Conservation (phyloP, 441 rosid genomes). For the Populus trichocarpa region DNA sequence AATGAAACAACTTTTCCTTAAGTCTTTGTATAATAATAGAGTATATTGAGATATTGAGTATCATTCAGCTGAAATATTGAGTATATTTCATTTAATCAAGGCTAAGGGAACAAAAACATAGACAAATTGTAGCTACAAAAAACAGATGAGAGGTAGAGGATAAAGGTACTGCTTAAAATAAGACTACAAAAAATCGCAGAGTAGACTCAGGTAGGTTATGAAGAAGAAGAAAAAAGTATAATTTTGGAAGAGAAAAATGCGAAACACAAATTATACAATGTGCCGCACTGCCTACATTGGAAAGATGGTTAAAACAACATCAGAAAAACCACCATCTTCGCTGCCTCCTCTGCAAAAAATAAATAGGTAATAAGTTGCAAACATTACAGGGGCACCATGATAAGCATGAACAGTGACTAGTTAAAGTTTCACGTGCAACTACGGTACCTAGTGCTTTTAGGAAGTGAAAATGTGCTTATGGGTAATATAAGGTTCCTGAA, state of each 20-base stretch:
- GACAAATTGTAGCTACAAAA: not conserved
- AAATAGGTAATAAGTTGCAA: not conserved
- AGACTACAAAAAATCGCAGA: not conserved
- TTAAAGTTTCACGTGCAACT: not conserved
- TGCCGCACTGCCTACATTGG: not conserved
- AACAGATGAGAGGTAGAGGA: not conserved
- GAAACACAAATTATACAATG: not conserved
- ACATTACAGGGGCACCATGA: not conserved
- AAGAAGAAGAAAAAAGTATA: not conserved
- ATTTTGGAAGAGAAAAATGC: not conserved
- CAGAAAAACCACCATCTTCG: constrained; percentile 76
- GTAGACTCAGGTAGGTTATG: not conserved
- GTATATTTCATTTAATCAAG: not conserved
- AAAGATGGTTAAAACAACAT: constrained; percentile 2
- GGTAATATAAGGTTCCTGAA: not conserved
- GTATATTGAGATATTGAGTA: too few species aligned
- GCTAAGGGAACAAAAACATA: not conserved
- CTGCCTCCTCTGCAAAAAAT: constrained; percentile 41
- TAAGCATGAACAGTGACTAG: not conserved
- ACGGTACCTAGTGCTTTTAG: not conserved
- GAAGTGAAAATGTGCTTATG: not conserved
- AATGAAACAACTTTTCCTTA: too few species aligned
- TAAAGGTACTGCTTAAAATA: not conserved
- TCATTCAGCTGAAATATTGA: too few species aligned
- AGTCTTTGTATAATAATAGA: too few species aligned